Evolutionary conservation across 1,139 yeast genomes (phyloP), one percentile per base, ranked within the genome.

Genomic region (Protomyces inouyei): DNA sequence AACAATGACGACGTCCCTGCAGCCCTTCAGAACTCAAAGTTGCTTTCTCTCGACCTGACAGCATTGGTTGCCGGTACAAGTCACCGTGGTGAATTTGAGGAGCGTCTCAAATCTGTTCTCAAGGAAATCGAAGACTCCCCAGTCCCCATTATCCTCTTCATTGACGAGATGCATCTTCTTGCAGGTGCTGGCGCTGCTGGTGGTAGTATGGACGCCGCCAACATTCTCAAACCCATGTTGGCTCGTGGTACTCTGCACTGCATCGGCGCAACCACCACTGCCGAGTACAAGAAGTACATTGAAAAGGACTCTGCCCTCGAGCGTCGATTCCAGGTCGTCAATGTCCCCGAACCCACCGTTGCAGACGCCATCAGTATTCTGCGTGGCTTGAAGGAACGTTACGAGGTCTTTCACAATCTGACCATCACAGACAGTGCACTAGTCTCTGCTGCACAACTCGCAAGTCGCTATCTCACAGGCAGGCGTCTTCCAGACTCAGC

Each of bases 261-360:
- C 77, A 92, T 92, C 74, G 99, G 99, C 78, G 98, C 98, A 52
- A 93, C 98, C 23, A 95, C 98, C 3, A 87, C 90, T 72, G 87
- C 87, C 66, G 99, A 93, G 77, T 93, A 93, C 80, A 84, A 98
- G 74, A 87, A 92, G 74, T 85, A 86, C 73, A 87, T 93, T 68
- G 90, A 95, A 73, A 93, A 93, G 76, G 99, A 93, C 77, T 98
- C 97, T 75, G 98, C 99, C 0, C 92, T 93, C 75, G 99, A 93
- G 76, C 88, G 99, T 82, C 85, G 99, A 75, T 93, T 93, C 83
- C 99, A 93, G 77, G 91, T 90, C 75, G 88, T 95, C 70, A 96
- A 92, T 73, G 98, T 93, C 23, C 90, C 89, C 59, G 99, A 95
- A 71, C 93, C 98, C 65, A 87, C 97, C 0, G 84, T 90, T 38